Base-by-base conservation (phyloP, 2,329 filamentous ascomycete genomes). In the Geoglossum cookeanum region DNA sequence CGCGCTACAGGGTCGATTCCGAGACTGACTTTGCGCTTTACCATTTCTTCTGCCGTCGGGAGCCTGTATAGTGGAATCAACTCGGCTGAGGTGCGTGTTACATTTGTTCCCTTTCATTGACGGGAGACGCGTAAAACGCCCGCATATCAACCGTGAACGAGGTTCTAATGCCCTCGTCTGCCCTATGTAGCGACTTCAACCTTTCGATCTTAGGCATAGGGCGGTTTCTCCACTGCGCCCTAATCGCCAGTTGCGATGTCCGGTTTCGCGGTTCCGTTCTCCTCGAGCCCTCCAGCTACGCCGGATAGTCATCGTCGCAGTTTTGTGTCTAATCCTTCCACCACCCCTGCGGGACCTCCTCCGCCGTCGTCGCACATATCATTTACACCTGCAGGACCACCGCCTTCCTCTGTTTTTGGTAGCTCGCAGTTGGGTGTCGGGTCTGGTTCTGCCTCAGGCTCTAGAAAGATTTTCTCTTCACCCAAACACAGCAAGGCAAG, bases 321-420 rank as follows among this genome's bases (percentile, higher is more conserved):
- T 30, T 51, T 49, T 27, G 17, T 27, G n/a, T 58, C 56, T 60
- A 67, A 68, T 45, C 70, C 75, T 49, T 80, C 78, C 4, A 79
- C 77, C 22, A 81, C 78, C 15, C 78, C 78, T 56, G 76, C 75
- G 52, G 78, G 77, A 45, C 73, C 71, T 58, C 78, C 78, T 1
- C 77, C 77, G 30, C 76, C 75, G 35, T 72, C 70, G 35, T 72
- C 70, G 59, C 68, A 70, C 30, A 66, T 67, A 60, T 79, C 77
- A n/a, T 78, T 78, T 57, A 80, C 78, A 27, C 78, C 78, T 35
- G 71, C 73, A 58, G 78, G 75, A 2, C 71, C 71, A 48, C 77
- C 77, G 52, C 75, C 76, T 32, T 73, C 74, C 5, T 71, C 71
- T 48, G 63, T 75, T 22, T 75, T 78, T 61, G 74, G 74, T 55